These are phyloP conservation scores for Combretum micranthum DNA, from an alignment of 345 rosid genomes.

Conservation along the genomic window DNA sequence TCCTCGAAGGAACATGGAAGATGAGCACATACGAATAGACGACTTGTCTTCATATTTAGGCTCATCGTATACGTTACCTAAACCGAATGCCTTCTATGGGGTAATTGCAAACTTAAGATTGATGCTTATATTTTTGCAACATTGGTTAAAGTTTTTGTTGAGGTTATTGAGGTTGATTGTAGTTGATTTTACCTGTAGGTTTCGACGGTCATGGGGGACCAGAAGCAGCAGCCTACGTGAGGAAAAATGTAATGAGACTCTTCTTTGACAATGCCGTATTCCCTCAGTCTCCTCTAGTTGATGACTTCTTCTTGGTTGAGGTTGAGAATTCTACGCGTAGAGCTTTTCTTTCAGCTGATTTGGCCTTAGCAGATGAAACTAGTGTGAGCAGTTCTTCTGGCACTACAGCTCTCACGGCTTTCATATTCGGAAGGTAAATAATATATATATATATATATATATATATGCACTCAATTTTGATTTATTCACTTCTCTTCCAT, in stretches of 20 bases:
- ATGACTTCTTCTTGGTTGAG: conserved; percentile 37
- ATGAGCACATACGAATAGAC: conserved; percentile 52
- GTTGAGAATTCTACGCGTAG: conserved; percentile 44
- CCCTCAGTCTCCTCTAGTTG: conserved; percentile 48
- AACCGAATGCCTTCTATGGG: conserved; percentile 63
- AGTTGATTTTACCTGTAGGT: conserved; percentile 25
- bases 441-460: conserved; percentile 1
- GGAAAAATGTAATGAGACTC: conserved; percentile 38
- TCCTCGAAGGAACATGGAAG: conserved; percentile 58
- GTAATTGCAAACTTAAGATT: conserved; percentile 18
- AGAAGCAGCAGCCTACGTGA: conserved; percentile 59
- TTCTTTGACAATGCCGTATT: conserved; percentile 53
- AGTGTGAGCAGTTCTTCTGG: conserved; percentile 68
- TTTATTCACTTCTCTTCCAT: not conserved
- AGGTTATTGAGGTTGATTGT: conserved; percentile 5
- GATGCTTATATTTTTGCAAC: conserved; percentile 1
- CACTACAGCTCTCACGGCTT: conserved; percentile 72
- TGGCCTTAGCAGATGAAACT: conserved; percentile 54
- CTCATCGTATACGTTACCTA: conserved; percentile 38
- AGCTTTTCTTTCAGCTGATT: conserved; percentile 69
- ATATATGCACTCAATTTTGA: conserved; percentile 1
- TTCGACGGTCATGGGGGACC: conserved; percentile 97
- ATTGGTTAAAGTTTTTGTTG: conserved; percentile 7
- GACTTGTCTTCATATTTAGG: conserved; percentile 44
- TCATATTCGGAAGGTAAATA: conserved; percentile 64